These are phyloP conservation scores for Lathyrus aphaca DNA, from an alignment of 306 rosid genomes.

Conservation along the genomic window DNA sequence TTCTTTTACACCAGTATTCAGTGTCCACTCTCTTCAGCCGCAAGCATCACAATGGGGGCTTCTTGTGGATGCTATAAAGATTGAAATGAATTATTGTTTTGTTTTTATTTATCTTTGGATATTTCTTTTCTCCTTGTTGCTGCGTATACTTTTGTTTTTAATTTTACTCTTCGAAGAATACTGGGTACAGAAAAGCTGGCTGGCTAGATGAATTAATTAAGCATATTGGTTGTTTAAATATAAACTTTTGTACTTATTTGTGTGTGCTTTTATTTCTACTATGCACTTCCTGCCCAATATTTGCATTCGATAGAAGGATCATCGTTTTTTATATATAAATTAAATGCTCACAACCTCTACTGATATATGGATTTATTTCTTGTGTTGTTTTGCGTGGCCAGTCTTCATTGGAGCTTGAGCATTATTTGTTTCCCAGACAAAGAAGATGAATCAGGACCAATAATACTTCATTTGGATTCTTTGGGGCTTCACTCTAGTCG, in stretches of 20 bases:
- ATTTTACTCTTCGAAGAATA: neutral
- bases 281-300: slow-evolving; percentile 21
- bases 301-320: neutral
- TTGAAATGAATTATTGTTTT: neutral
- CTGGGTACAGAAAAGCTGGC: neutral
- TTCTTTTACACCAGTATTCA: neutral
- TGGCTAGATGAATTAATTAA: neutral
- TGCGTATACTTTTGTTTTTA: neutral
- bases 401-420: slow-evolving; percentile 95
- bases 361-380: slow-evolving; percentile 39
- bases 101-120: neutral
- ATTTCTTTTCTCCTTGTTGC: neutral
- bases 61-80: slow-evolving; percentile 1
- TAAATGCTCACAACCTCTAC: neutral
- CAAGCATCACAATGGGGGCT: neutral
- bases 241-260: neutral
- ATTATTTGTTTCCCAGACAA: slow-evolving; percentile 86
- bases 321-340: slow-evolving; percentile 12
- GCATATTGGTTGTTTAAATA: neutral
- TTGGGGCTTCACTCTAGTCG: slow-evolving; percentile 81
- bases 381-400: slow-evolving; percentile 48
- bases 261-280: neutral
- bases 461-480: slow-evolving; percentile 92
- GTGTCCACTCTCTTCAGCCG: neutral
- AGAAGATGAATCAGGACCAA: slow-evolving; percentile 85